Conservation (phyloP, 495 filamentous ascomycete species). For the Trichoderma reesei region DNA sequence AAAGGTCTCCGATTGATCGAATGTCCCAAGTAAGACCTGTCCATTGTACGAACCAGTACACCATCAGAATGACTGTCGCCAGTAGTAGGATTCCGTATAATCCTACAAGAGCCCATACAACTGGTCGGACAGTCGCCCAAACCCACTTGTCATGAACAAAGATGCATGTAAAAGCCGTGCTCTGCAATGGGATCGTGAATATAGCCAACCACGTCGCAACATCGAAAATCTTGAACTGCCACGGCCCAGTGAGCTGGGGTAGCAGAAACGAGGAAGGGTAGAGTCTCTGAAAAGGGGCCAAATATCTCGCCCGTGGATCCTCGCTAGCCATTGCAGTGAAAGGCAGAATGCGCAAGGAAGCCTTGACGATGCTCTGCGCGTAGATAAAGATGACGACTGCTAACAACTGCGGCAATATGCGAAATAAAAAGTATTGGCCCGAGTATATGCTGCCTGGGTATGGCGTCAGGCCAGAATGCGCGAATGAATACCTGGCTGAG, state of each 20-base stretch:
- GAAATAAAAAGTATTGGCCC: conserved; percentile 72
- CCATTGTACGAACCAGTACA: conserved; percentile 37
- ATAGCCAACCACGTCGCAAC: conserved; percentile 36
- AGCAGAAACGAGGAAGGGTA: conserved; percentile 42
- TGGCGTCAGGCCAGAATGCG: conserved; percentile 51
- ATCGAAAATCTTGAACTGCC: conserved; percentile 35
- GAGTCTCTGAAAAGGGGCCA: conserved; percentile 43
- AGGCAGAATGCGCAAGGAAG: conserved; percentile 67
- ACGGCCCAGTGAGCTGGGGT: conserved; percentile 33
- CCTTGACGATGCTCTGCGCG: conserved; percentile 60
- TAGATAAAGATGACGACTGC: conserved; percentile 63
- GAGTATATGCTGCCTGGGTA: conserved; percentile 55
- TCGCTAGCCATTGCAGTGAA: conserved; percentile 65
- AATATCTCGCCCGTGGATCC: conserved; percentile 33
- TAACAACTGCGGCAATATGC: conserved; percentile 73
- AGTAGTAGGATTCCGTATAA: conserved; percentile 58
- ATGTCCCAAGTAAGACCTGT: conserved; percentile 83
- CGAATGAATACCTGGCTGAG: conserved; percentile 60
- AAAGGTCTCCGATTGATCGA: conserved; percentile 66
- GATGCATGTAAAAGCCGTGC: conserved; percentile 38
- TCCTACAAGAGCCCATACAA: conserved; percentile 69
- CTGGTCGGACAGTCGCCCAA: conserved; percentile 66
- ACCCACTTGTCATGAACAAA: conserved; percentile 46
- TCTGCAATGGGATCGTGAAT: conserved; percentile 38
- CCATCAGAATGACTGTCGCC: conserved; percentile 43